Conservation (phyloP, 352 stramenopile genomes). For the Globisporangium uncinulatum region DNA sequence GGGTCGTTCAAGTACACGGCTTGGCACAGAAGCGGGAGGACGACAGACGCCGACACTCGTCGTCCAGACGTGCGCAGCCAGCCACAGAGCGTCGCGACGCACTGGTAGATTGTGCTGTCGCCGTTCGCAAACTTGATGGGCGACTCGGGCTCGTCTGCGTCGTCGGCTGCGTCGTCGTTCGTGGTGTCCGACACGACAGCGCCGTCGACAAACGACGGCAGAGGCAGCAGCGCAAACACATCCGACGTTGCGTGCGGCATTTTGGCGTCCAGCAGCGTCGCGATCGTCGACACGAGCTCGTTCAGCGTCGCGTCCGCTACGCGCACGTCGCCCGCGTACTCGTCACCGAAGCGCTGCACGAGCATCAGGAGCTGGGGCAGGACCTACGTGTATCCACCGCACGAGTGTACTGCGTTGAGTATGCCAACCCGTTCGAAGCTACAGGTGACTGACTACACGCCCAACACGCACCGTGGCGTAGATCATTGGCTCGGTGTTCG, state of each 20-base stretch:
- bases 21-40: constrained; percentile 33
- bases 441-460: not conserved
- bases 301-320: constrained; percentile 40
- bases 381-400: constrained; percentile 14
- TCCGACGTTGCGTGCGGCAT: constrained; percentile 29
- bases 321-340: constrained; percentile 3
- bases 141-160: constrained; percentile 17
- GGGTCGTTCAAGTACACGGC: constrained; percentile 19
- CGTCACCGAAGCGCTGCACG: constrained; percentile 16
- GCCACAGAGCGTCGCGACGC: constrained; percentile 30
- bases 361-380: constrained; percentile 38
- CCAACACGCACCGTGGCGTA: constrained; percentile 28
- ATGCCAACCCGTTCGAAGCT: not conserved
- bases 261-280: constrained; percentile 50
- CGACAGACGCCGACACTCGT: constrained; percentile 28
- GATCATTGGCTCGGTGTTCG: constrained; percentile 25
- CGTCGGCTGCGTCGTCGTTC: constrained; percentile 8
- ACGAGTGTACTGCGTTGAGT: not conserved
- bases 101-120: constrained; percentile 27
- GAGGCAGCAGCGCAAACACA: constrained; percentile 40
- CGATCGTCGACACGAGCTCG: constrained; percentile 50
- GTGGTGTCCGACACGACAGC: constrained; percentile 33
- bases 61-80: constrained; percentile 28
- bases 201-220: constrained; percentile 55
- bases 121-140: constrained; percentile 13